Conservation (phyloP, 805 yeast genomes). For the Kuraishia piskuri region DNA sequence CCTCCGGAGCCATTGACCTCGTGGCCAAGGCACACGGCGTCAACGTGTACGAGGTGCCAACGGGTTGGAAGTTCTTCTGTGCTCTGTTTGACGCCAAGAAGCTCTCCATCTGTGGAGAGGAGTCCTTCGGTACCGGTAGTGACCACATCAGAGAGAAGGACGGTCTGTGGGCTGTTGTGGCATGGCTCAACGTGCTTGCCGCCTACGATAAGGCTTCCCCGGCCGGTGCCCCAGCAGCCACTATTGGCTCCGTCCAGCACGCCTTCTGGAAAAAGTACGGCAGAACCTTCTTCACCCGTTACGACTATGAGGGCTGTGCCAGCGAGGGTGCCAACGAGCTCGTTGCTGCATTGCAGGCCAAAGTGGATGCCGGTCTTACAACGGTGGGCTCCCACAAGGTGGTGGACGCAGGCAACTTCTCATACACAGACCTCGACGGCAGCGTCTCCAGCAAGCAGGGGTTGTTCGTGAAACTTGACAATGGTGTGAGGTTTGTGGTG, state of each 20-base stretch:
- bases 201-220: conserved; percentile 59
- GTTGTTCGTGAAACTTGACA: conserved; percentile 67
- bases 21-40: conserved; percentile 77
- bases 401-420: conserved; percentile 76
- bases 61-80: conserved; percentile 99
- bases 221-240: conserved; percentile 37
- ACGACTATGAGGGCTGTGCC: conserved; percentile 82
- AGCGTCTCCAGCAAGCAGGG: conserved; percentile 86
- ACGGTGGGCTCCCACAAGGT: conserved; percentile 48
- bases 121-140: conserved; percentile 96
- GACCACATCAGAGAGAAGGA: conserved; percentile 96
- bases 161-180: conserved; percentile 95
- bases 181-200: conserved; percentile 94
- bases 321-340: conserved; percentile 67
- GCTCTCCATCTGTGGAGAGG: conserved; percentile 96
- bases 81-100: conserved; percentile 89
- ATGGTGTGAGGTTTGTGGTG: conserved; percentile 79
- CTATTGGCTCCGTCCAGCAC: conserved; percentile 72
- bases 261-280: conserved; percentile 91
- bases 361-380: conserved; percentile 39
- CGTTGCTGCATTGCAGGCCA: conserved; percentile 39
- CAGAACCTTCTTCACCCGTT: conserved; percentile 93
- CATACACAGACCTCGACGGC: conserved; percentile 92
- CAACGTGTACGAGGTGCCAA: conserved; percentile 87
- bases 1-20: conserved; percentile 86